Evolutionary conservation across 1,139 yeast species (phyloP).

Genomic region (Suhomyces maxii): DNA sequence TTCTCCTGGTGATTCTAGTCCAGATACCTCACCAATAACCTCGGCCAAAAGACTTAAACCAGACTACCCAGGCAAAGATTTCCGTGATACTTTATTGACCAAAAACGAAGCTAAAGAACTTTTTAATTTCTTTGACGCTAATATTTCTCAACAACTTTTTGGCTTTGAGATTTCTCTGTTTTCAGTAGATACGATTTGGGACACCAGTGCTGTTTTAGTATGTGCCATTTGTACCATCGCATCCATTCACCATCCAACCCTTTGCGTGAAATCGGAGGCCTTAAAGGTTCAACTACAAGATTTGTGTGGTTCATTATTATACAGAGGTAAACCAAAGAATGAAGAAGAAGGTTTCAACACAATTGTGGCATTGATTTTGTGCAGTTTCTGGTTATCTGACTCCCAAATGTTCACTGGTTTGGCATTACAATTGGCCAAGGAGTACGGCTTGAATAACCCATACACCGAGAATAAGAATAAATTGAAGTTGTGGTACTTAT

Average conservation of each 20-base stretch:
- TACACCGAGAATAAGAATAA: conserved; percentile 37
- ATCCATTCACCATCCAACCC: conserved; percentile 57
- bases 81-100: conserved; percentile 36
- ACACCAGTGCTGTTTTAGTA: conserved; percentile 56
- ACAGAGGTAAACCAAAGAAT: conserved; percentile 37
- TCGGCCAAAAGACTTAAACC: background rate
- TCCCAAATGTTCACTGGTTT: conserved; percentile 67
- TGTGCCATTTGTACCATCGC: conserved; percentile 66
- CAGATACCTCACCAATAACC: background rate
- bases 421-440: conserved; percentile 64
- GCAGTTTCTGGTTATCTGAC: conserved; percentile 70
- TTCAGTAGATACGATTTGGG: conserved; percentile 54
- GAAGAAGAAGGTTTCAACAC: conserved; percentile 59
- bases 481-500: conserved; percentile 63
- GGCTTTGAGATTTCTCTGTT: conserved; percentile 62
- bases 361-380: conserved; percentile 60
- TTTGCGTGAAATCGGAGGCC: conserved; percentile 36
- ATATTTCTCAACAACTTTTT: conserved; percentile 64
- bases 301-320: conserved; percentile 49
- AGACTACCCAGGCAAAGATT: conserved; percentile 21
- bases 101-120: conserved; percentile 50
- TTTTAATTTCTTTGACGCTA: conserved; percentile 52
- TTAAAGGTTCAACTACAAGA: conserved; percentile 46
- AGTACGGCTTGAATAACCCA: conserved; percentile 49
- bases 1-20: background rate